Evolutionary conservation across 2,329 filamentous ascomycete species (phyloP), one percentile per base, ranked within the genome.

Genomic region (Exophiala viscosa): DNA sequence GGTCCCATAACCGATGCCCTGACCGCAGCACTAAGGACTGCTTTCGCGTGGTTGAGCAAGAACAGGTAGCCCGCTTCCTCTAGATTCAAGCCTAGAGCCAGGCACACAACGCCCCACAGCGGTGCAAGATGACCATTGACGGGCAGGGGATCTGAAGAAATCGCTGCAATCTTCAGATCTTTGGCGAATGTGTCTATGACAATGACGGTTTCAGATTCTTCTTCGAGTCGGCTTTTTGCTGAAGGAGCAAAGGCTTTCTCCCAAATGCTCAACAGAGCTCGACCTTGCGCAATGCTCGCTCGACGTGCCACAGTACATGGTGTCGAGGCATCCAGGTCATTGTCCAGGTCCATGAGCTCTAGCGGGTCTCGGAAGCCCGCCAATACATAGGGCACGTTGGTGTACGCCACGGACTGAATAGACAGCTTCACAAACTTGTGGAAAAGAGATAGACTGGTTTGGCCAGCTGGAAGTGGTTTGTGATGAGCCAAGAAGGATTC

Each of bases 1-100:
- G 83, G 82, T 0, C 83, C 83, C 76, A 85, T 78, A 2, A 85
- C 82, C 17, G 79, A 79, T 3, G 82, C 80, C 38, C 83, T 71
- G 39, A 86, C 82, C 1, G 77, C 82, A 3, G 83, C 83, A 58
- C 79, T 83, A 11, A 84, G 69, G 4, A 86, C 73, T 0, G 82
- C 81, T 60, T 84, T 82, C 3, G 81, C 80, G 66, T 86, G 83
- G 52, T 82, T 83, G 51, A 85, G 73, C 51, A 86, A 71, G 62
- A 84, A 85, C 1, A 84, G 66, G 64, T 86, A 85, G 1, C 78
- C 76, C 2, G 81, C 69, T 40, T 83, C 77, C 23, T 73, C 71
- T 8, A 76, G 64, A 17, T 76, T 70, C 13, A 86, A 67, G 0
- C 71, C 72, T 52, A 85, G 74, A 3, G 78, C 76, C 5, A 68